Base-by-base conservation (phyloP, 2,329 filamentous ascomycete genomes). In the Xylaria sp. region DNA sequence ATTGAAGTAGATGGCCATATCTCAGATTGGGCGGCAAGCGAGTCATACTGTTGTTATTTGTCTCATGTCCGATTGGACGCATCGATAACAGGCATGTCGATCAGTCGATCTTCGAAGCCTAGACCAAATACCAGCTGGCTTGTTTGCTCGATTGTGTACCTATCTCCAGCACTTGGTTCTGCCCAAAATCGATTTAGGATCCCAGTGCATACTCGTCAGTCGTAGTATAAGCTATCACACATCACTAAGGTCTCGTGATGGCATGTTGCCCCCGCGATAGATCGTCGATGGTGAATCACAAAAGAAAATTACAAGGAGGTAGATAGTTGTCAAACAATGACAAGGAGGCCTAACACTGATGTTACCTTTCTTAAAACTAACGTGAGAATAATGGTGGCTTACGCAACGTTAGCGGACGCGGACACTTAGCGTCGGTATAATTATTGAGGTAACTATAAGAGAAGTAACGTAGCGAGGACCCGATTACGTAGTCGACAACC, bases 391-490 rank as follows among this genome's bases (percentile, higher is more conserved):
- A 23, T 33, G 42, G 33, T 56, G 9, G 56, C 40, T 51, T 28
- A 38, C 26, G 65, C 31, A 64, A 51, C 51, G 38, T 58, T 38
- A 38, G 38, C 33, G 33, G 40, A 53, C 26, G 33, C 6, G 26
- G 58, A 59, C 33, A 51, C 33, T 48, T 38, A 28, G 20, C 44
- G 38, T 44, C 36, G 61, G 56, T 40, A 68, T 62, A 31, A 44
- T 48, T 46, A 57, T 38, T 33, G 10, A 51, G 46, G 28, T 49
- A 57, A 26, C 40, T 48, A 42, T 7, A 38, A 44, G 40, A 56
- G 53, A 69, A 49, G 67, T 63, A 69, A 69, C 67, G 67, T 69
- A 69, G 53, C 59, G 6, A 56, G n/a, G 20, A 44, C 40, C 33
- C 23, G 26, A 63, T 51, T n/a, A 44, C 17, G 48, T 59, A 36